Percentiles rank a stretch among this genome's conserved stretches.
These are phyloP conservation scores for Acmispon strigosus DNA, from an alignment of 306 rosid genomes.

Conservation along the genomic window DNA sequence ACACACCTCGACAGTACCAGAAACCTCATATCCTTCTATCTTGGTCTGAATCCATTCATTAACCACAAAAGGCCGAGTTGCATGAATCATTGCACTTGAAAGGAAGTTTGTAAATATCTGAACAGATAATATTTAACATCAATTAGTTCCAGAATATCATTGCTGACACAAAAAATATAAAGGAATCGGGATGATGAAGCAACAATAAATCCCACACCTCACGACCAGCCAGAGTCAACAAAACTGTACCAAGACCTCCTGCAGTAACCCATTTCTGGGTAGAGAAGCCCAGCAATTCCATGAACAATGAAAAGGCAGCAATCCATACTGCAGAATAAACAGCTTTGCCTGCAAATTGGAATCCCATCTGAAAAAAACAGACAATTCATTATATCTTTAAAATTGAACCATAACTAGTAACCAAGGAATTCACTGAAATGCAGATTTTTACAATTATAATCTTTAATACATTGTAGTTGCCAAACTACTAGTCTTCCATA, in stretches of 20 bases:
- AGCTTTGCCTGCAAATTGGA: constrained; percentile 90
- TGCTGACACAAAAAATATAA: constrained; percentile 1
- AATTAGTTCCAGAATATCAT: constrained; percentile 8
- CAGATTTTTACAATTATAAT: neutral
- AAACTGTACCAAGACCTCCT: constrained; percentile 97
- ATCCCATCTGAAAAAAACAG: constrained; percentile 70
- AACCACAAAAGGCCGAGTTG: constrained; percentile 87
- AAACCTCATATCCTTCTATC: constrained; percentile 94
- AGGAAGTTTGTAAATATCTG: constrained; percentile 97
- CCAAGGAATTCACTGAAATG: constrained; percentile 2
- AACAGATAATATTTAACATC: constrained; percentile 13
- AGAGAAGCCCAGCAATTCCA: constrained; percentile 95
- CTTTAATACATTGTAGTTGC: neutral
- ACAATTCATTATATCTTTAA: constrained; percentile 11
- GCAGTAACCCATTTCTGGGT: constrained; percentile 97
- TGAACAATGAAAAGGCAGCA: constrained; percentile 85
- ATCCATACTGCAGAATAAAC: constrained; percentile 92
- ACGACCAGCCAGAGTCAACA: constrained; percentile 96
- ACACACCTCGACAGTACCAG: constrained; percentile 93
- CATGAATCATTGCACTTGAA: constrained; percentile 93
- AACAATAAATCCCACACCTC: constrained; percentile 50
- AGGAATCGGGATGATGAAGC: neutral
- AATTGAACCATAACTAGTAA: neutral
- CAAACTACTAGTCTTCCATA: constrained; percentile 4
- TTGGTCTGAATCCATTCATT: constrained; percentile 97